Base-by-base conservation (phyloP, 2,329 filamentous ascomycete species). In the Nannizziopsis arthrosporioides region DNA sequence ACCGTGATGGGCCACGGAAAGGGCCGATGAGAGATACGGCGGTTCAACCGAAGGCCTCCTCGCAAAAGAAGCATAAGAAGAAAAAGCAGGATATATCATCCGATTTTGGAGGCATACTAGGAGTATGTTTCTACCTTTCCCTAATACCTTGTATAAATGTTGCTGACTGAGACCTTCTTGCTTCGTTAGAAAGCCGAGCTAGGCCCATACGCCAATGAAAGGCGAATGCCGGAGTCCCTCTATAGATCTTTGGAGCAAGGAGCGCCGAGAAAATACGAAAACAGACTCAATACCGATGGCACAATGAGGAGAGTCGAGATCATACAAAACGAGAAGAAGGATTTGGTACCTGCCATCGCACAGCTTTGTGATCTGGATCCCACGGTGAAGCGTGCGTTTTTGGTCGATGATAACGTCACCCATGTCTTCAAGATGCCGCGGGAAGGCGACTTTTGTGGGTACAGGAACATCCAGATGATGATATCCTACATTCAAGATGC, bases 401-500 rank as follows among this genome's bases (percentile, higher is more conserved):
- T 94, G 31, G 95, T 89, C 63, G 80, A 88, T 58, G 76, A 82
- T 1, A 72, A 73, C 42, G 83, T 87, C 0, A 74, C 80, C 42
- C 89, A 95, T 59, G 75, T 96, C 19, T 85, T 84, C 44, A 94
- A 94, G 59, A 73, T 93, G 45, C 76, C 74, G n/a, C 74, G 72
- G 51, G 89, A 94, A 68, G 88, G 88, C 17, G 85, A 87, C 5
- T 96, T 96, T 62, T 96, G 90, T 61, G 90, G 90, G 2, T 96
- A 95, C 62, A 78, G 90, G 36, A 96, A 94, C 60, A 93, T 94
- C 30, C 92, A 96, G 63, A 93, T 93, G 81, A 66, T 95, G 56
- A 70, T 83, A 11, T 90, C 88, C 0, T 89, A 86, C 61, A 78
- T 95, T 15, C 77, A 81, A 50, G 76, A 74, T 7, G 68, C 77